Conservation (phyloP, 2,329 filamentous ascomycete genomes). For the Microdochium bolleyi region DNA sequence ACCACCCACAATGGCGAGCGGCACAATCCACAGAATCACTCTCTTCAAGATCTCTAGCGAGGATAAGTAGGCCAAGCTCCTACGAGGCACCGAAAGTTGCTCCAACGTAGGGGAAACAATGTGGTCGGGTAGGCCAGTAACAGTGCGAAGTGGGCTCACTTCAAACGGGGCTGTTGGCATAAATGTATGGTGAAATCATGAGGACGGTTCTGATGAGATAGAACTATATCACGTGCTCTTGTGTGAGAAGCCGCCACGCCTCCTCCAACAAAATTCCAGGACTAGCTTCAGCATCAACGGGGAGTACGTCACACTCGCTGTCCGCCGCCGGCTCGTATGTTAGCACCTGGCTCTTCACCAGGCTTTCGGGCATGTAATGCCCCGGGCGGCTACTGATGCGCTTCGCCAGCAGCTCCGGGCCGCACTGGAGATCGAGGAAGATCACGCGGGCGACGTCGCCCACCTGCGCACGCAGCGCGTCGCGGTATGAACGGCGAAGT, state of each 20-base stretch:
- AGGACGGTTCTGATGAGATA: no score
- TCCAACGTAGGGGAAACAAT: no score
- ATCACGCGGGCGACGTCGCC: constrained; percentile 11
- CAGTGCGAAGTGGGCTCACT: no score
- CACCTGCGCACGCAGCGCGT: constrained; percentile 16
- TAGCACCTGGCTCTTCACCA: neutral
- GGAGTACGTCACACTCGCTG: neutral
- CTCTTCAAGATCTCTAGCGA: no score
- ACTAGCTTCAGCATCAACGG: neutral
- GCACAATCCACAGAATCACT: no score
- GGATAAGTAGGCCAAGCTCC: no score
- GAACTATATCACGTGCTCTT: neutral
- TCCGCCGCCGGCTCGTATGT: neutral
- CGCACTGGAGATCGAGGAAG: constrained; percentile 27
- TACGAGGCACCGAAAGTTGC: no score
- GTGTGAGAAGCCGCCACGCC: neutral
- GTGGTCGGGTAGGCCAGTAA: no score
- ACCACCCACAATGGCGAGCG: no score
- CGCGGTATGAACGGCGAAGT: constrained; percentile 22
- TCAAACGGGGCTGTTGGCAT: no score
- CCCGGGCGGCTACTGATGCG: neutral
- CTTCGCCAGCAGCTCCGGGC: neutral
- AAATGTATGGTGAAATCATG: no score
- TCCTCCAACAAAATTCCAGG: neutral
- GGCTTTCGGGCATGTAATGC: neutral